Base-by-base conservation (phyloP, 306 rosid genomes). In the Lupinus albus region DNA sequence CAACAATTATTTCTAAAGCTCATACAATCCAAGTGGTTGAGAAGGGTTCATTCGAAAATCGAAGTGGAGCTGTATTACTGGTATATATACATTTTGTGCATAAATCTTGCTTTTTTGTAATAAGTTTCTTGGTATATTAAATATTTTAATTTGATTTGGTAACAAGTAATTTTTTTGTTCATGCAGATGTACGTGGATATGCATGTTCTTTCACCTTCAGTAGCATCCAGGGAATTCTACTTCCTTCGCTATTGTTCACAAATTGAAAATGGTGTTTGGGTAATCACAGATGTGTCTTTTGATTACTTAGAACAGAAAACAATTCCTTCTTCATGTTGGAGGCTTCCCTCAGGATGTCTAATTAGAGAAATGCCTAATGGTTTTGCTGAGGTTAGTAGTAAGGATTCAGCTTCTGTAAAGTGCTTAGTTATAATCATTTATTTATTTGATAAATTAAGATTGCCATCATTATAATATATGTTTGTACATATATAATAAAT, bases 1-100 rank as follows among this genome's bases (percentile, higher is more conserved):
- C 87, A 35, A 81, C 91, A 51, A 76, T 88, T 16, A 47, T 91
- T 33, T 65, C 81, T 1, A 76, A 85, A 53, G 87, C 93, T 0
- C 74, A 58, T 48, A 78, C 81, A 38, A 20, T 88, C 18, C 39
- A 81, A 49, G 84, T 81, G 41, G 64, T 91, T 75, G 86, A 81
- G 45, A 32, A 39, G 0, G 96, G 91, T 50, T 63, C 59, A 36
- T 0, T 12, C 2, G 81, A 60, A 46, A 78, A 39, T 46, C 71
- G 76, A 42, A 69, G 65, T 68, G 94, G 88, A 33, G 6, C 38
- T 33, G 5, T 33, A 33, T 33, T 6, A 6, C 6, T 33, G 38
- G 38, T 33, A 33, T 33, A 6, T 33, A 28, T 28, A 28, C 4
- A 28, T 6, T 33, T 33, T 25, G 3, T 25, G 30, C 30, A 25